A percentile compares a stretch with the other conserved stretches of the same genome.
phyloP scores from a whole-genome alignment of 768 basidiomycete species.

The Multifurca ochricompacta region DNA sequence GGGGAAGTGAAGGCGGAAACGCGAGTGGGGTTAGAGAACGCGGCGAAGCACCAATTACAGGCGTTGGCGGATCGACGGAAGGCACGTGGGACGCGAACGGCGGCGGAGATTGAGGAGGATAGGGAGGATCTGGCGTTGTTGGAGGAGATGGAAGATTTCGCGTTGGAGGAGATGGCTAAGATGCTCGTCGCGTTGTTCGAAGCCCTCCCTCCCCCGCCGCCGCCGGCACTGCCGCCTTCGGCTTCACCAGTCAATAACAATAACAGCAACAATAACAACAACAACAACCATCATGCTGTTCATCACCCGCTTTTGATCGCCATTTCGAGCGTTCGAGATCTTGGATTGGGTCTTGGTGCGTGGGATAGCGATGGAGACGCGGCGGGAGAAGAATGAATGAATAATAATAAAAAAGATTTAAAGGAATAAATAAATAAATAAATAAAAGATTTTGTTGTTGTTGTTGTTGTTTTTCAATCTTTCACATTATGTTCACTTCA shows the following conservation, averaged over 20 bases:
- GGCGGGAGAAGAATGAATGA: slow-evolving; percentile 2
- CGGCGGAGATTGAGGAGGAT: slow-evolving; percentile 39
- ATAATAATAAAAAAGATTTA: neutral
- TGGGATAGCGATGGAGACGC: slow-evolving; percentile 27
- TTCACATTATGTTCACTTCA: no score
- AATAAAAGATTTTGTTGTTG: neutral
- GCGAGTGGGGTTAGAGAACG: slow-evolving; percentile 50
- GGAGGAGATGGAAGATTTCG: slow-evolving; percentile 81
- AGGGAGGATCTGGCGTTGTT: slow-evolving; percentile 61
- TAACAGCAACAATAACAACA: no score
- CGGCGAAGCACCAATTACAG: slow-evolving; percentile 64
- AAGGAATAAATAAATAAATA: neutral
- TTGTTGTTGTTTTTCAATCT: neutral
- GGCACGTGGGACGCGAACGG: slow-evolving; percentile 36
- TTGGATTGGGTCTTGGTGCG: slow-evolving; percentile 40
- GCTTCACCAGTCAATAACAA: no score
- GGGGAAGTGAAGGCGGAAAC: slow-evolving; percentile 48
- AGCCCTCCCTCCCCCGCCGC: no score
- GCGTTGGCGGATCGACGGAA: slow-evolving; percentile 61
- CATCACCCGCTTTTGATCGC: slow-evolving; percentile 61
- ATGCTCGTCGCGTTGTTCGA: no score
- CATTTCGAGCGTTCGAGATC: slow-evolving; percentile 61
- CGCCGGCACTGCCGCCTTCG: no score
- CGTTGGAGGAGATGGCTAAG: slow-evolving; percentile 71
- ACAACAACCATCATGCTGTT: no score